Conservation (phyloP, 805 yeast genomes). For the Deakozyma indianensis region DNA sequence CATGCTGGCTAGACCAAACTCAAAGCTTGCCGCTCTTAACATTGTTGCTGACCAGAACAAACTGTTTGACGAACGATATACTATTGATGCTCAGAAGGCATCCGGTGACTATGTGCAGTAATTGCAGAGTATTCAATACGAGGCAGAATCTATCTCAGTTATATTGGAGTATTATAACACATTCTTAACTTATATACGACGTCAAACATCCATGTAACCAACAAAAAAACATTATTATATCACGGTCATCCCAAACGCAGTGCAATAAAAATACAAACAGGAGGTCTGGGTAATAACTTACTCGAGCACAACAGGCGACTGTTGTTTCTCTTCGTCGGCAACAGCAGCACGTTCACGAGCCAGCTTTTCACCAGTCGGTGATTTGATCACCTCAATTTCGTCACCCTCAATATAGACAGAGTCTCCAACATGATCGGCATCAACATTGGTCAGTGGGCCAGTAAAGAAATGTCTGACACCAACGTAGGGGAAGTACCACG, state of each 20-base stretch:
- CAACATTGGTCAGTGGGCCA: slow-evolving; percentile 23
- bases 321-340: neutral
- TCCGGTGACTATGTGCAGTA: slow-evolving; percentile 1
- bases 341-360: neutral
- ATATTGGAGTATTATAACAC: neutral
- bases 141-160: neutral
- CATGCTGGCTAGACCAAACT: slow-evolving; percentile 25
- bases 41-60: slow-evolving; percentile 22
- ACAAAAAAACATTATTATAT: neutral
- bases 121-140: neutral
- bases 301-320: neutral
- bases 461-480: slow-evolving; percentile 53
- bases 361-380: neutral
- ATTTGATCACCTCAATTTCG: slow-evolving; percentile 1
- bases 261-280: no score
- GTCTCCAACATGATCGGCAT: neutral
- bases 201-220: no score
- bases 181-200: no score
- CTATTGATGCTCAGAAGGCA: slow-evolving; percentile 9
- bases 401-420: slow-evolving; percentile 1
- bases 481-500: slow-evolving; percentile 11
- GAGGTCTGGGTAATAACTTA: neutral
- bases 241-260: neutral
- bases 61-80: slow-evolving; percentile 8
- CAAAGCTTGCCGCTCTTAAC: slow-evolving; percentile 27